Base-by-base conservation (phyloP, 1,139 yeast genomes). In the Spencermartinsiella ligniputridi region DNA sequence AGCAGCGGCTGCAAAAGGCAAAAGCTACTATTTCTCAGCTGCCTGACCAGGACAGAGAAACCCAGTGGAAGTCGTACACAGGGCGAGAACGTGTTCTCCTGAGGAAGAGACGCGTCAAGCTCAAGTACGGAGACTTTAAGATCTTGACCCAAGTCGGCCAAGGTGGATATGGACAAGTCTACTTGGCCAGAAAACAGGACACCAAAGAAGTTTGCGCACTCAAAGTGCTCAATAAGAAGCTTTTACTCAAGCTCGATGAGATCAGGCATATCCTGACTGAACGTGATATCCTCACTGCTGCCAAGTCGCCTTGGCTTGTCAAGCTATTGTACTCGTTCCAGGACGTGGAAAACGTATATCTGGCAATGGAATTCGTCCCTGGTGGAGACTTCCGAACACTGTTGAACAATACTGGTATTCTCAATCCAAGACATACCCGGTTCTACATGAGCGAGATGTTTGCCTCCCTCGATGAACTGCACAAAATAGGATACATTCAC, bases 301-400 rank as follows among this genome's bases (percentile, higher is more conserved):
- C 97, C 4, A 77, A 96, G 63, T 82, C 94, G 48, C 96, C 90
- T 50, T 94, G 99, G 99, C 74, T 94, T 39, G 98, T 92, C 36
- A 89, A 89, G 64, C 72, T 94, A 46, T 73, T 89, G 48, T 94
- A 94, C 63, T 96, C 98, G 2, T 94, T 94, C 69, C 99, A 94
- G 64, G 97, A 92, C 65, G 70, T 83, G 0, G 92, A 85, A 50
- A 86, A 86, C 63, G 87, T 94, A 34, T 94, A 87, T 57, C 73
- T 94, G 58, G 98, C 98, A 2, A 94, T 94, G 99, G 98, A 94
- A 64, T 94, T 87, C 66, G 98, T 94, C 8, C 97, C 98, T 3
- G 99, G 99, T 48, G 99, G 99, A 41, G 99, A 94, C 64, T 94
- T 88, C 70, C 81, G 99, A 62, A 94, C 98, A 1, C 70, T 94